phyloP scores from a whole-genome alignment of 2,329 filamentous ascomycete species.

The Hypomyces perniciosus region DNA sequence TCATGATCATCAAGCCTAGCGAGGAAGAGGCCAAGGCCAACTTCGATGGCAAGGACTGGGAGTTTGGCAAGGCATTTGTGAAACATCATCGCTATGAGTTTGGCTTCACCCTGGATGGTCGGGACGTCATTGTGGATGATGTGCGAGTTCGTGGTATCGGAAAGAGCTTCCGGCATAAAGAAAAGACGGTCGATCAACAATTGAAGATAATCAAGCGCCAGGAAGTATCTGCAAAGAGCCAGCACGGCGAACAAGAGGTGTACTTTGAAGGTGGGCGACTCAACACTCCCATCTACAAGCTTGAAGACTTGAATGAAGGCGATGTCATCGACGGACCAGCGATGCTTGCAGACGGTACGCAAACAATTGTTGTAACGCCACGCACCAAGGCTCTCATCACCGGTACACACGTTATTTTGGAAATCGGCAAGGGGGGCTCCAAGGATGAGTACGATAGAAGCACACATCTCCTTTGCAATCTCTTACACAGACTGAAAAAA shows the following conservation, averaged over 20 bases:
- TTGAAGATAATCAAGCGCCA: constrained; percentile 62
- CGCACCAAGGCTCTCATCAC: constrained; percentile 70
- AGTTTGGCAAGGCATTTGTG: constrained; percentile 77
- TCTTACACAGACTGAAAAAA: not conserved
- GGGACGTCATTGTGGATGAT: constrained; percentile 87
- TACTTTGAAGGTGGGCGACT: constrained; percentile 79
- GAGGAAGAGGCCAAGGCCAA: constrained; percentile 53
- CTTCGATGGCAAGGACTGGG: constrained; percentile 65
- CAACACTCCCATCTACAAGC: constrained; percentile 76
- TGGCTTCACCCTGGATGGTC: constrained; percentile 76
- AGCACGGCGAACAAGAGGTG: constrained; percentile 61
- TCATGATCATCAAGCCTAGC: constrained; percentile 78
- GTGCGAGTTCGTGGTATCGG: constrained; percentile 83
- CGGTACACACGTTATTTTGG: constrained; percentile 83
- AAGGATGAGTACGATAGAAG: constrained; percentile 25
- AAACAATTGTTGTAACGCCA: constrained; percentile 87
- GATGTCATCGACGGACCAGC: constrained; percentile 73
- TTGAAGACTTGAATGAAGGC: constrained; percentile 67
- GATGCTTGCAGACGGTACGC: constrained; percentile 79
- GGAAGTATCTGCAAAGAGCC: constrained; percentile 51
- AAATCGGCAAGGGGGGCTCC: constrained; percentile 56
- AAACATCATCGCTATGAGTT: constrained; percentile 89
- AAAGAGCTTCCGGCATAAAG: constrained; percentile 73
- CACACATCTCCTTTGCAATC: not conserved
- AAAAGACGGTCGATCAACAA: constrained; percentile 80